Conservation (phyloP, 345 rosid genomes). For the Barbarea vulgaris region DNA sequence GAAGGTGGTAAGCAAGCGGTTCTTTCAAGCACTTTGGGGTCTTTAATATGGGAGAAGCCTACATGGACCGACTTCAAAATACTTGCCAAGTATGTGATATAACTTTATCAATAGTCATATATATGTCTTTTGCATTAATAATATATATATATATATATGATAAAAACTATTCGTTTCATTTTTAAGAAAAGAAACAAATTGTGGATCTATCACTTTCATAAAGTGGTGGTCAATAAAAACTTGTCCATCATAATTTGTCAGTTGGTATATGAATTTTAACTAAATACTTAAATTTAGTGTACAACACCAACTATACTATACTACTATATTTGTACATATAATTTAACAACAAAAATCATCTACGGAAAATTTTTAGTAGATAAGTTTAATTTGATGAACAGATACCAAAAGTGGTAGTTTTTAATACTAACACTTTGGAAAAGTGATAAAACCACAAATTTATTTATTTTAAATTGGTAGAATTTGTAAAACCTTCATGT, state of each 20-base stretch:
- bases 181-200: background rate
- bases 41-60: conserved; percentile 84
- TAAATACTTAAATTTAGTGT: too few species aligned
- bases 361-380: too few species aligned
- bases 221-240: background rate
- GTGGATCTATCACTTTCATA: background rate
- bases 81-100: conserved; percentile 50
- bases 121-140: too few species aligned
- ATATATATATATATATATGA: too few species aligned
- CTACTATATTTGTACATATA: too few species aligned
- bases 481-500: background rate
- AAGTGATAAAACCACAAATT: background rate
- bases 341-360: too few species aligned
- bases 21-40: conserved; percentile 77
- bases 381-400: too few species aligned
- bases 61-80: conserved; percentile 66
- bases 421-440: background rate
- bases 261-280: too few species aligned
- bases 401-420: too few species aligned
- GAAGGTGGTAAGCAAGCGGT: conserved; percentile 55
- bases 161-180: background rate
- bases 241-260: too few species aligned
- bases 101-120: too few species aligned
- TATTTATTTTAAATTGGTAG: background rate
- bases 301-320: too few species aligned